Evolutionary conservation across 768 basidiomycete species (phyloP).

Genomic region (Calvatia gigantea): DNA sequence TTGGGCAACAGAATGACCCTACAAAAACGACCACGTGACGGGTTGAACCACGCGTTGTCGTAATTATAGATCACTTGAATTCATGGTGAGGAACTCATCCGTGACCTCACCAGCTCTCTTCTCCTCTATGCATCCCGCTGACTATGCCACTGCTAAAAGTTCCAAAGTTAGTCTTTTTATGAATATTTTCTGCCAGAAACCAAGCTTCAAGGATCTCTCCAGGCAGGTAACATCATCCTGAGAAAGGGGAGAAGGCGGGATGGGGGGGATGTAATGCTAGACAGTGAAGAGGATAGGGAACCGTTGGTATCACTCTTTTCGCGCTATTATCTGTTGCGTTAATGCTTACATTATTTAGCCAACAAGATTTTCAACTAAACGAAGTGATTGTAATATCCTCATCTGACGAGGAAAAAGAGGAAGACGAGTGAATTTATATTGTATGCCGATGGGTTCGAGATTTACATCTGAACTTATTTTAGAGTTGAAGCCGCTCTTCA

Average conservation of each 20-base stretch:
- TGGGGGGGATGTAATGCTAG: constrained; percentile 34
- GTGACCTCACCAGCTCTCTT: background rate
- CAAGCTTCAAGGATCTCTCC: background rate
- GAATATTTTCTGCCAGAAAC: background rate
- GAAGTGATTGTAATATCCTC: constrained; percentile 58
- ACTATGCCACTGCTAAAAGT: background rate
- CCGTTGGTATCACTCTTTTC: constrained; percentile 22
- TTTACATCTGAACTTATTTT: background rate
- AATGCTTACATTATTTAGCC: background rate
- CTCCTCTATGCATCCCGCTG: background rate
- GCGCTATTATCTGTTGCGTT: background rate
- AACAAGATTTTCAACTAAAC: constrained; percentile 9
- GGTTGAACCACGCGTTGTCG: constrained; percentile 12
- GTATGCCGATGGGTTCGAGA: background rate
- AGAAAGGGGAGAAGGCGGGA: background rate
- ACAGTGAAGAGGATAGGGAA: constrained; percentile 47
- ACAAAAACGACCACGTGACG: background rate
- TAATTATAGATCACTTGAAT: constrained; percentile 5
- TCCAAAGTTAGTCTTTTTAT: background rate
- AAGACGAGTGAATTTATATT: constrained; percentile 2
- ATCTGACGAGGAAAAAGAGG: constrained; percentile 31
- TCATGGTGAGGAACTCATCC: background rate
- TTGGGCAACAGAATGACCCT: background rate
- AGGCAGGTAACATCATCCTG: background rate
- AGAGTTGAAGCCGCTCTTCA: constrained; percentile 1